Base-by-base conservation (phyloP, 2,329 filamentous ascomycete genomes). In the Trichoderma atroviride region DNA sequence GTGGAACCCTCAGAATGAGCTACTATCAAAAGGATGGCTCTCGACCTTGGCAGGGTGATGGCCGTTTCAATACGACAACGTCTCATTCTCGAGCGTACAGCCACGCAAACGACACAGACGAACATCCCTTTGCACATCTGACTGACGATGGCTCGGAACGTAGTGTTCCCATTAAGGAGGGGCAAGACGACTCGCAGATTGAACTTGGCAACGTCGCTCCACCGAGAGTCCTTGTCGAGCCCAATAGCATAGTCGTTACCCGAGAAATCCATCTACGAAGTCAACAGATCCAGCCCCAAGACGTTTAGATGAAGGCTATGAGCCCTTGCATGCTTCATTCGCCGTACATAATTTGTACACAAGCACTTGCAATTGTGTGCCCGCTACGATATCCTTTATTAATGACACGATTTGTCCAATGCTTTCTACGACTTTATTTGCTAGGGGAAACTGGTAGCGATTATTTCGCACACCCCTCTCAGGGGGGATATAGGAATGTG, bases 181-280 rank as follows among this genome's bases (percentile, higher is more conserved):
- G 24, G 27, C 2, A n/a, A 27, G 35, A 60, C 9, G 29, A 31
- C 33, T 27, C 69, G 16, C 47, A 70, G 3, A 50, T 70, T 37
- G 69, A 71, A 24, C 63, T 71, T 33, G 24, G 13, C 11, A 55
- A 55, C 13, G n/a, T 68, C 31, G 24, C 68, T 29, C 33, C 19
- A 6, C 55, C 22, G 6, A 35, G 47, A 55, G 40, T 40, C 6
- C 47, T 50, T n/a, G 40, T 35, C 3, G 37, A 61, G 14, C 24
- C 55, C 5, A 66, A 47, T 14, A 64, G 63, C n/a, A 71, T 71
- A 33, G 13, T 70, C 35, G 52, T 71, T n/a, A 71, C 70, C 14
- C 65, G 55, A 16, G 70, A 71, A 40, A 47, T 70, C 14, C 64
- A 37, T 53, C 52, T 71, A 31, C 56, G n/a, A n/a, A n/a, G n/a